Evolutionary conservation across 805 yeast species (phyloP), one percentile per base, ranked within the genome.

Genomic region (Cyberlindnera galapagoensis): DNA sequence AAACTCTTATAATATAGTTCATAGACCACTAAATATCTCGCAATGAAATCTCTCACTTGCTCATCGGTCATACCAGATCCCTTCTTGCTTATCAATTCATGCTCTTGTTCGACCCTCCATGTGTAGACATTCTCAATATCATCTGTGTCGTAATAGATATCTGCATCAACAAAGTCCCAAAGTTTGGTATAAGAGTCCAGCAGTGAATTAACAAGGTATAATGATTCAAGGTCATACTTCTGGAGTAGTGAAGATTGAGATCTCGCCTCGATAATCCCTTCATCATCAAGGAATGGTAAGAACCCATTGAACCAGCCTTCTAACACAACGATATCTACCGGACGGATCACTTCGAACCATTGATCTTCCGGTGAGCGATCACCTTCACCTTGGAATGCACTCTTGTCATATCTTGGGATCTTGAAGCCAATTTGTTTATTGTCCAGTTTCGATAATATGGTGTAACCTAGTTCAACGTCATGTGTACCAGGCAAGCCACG

Each of bases 241-340:
- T 44, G 34, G 28, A 60, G 34, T 34, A 45, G 27, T 27, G 39
- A 31, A 31, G 49, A 43, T 39, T 54, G 22, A 18, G 51, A 21
- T 5, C 26, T 29, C 30, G 36, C 34, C 14, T 18, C 35, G 5
- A 35, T 25, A 6, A 46, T 28, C 6, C 52, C 54, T 2, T 40
- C 41, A 4, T 52, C 52, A 18, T 54, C 44, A 2, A 56, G 42
- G 13, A 71, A 43, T 2, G 80, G 65, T 5, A 51, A 40, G 51
- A 76, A 90, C 2, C 97, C 97, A 16, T 76, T 69, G 60, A 88
- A 86, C 98, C 98, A 90, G 5, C 97, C 98, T 58, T 90, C 98
- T 24, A 92, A 65, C 2, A 90, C 55, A 3, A 90, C 67, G 4
- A 87, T 69, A 46, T 82, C 85, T 4, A 74, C 63, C 3, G 71